These are phyloP conservation scores for Achaetomiella virescens DNA, from an alignment of 495 filamentous ascomycete species.

Conservation along the genomic window DNA sequence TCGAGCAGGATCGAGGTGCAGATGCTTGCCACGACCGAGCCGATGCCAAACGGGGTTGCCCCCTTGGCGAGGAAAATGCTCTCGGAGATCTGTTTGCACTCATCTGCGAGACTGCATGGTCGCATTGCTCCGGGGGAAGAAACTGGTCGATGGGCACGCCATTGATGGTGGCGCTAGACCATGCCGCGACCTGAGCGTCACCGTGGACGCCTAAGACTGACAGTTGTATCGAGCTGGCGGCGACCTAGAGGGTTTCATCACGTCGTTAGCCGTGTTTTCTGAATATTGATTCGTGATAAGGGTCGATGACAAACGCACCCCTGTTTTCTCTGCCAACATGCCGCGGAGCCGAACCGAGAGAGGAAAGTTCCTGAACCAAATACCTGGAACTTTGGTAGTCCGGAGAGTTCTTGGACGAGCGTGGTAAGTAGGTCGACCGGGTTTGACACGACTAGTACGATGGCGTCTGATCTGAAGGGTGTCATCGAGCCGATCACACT, in stretches of 20 bases:
- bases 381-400: slow-evolving; percentile 34
- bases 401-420: slow-evolving; percentile 30
- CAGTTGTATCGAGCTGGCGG: slow-evolving; percentile 33
- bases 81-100: slow-evolving; percentile 28
- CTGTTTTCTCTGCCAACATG: slow-evolving; percentile 33
- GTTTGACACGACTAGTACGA: slow-evolving; percentile 42
- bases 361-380: slow-evolving; percentile 39
- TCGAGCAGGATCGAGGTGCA: slow-evolving; percentile 35
- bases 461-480: slow-evolving; percentile 32
- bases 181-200: slow-evolving; percentile 37
- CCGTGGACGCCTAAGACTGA: slow-evolving; percentile 43
- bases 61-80: slow-evolving; percentile 36
- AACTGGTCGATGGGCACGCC: slow-evolving; percentile 28
- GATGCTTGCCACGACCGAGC: slow-evolving; percentile 30
- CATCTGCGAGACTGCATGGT: slow-evolving; percentile 22
- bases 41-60: slow-evolving; percentile 37
- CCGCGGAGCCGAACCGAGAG: slow-evolving; percentile 33
- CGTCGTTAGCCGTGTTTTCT: background rate
- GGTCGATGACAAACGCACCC: slow-evolving; percentile 13
- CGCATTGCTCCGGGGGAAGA: slow-evolving; percentile 13
- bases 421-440: slow-evolving; percentile 45
- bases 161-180: slow-evolving; percentile 33
- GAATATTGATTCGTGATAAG: background rate
- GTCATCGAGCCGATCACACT: slow-evolving; percentile 32
- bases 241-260: slow-evolving; percentile 21